Base-by-base conservation (phyloP, 75 land plant species). In the Adiantum capillusveneris region DNA sequence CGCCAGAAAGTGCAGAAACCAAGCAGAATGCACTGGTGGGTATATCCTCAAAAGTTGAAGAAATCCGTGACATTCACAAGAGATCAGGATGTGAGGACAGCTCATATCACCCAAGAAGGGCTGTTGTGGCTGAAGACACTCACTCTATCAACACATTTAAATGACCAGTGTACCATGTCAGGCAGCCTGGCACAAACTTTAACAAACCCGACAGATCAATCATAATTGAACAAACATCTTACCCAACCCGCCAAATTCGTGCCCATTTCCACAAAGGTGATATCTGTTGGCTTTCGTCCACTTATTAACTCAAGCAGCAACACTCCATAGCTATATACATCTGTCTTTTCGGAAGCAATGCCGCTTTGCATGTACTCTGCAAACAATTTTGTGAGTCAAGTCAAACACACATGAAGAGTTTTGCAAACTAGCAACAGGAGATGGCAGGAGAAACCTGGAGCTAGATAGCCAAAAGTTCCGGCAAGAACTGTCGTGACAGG, bases 311-410 rank as follows among this genome's bases (percentile, higher is more conserved):
- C 90, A 59, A 89, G 90, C 60, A 89, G 65, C 39, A 89, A 69
- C 52, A 89, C 95, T 31, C 95, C 95, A 77, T 80, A 89, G 50
- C 95, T 83, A 51, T 85, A 89, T 9, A 89, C 84, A 71, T 89
- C 95, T 18, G 90, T 73, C 69, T 85, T 89, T 58, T 89, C 95
- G 19, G 95, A 86, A 29, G 95, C 95, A 64, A 83, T 80, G 25
- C 95, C 95, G 69, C 90, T 86, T 63, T 78, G 81, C 84, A 86
- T 86, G 63, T 84, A 87, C 49, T 87, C 91, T 84, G 78, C 57
- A 28, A 37, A 59, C 3, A 14, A 3, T 6, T 1, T 25, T 21
- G 26, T 16, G n/a, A 5, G 6, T 22, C 18, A n/a, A 18, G 25
- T 34, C 3, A 59, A 42, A 59, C 36, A 18, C 6, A 24, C 37